These are phyloP conservation scores for Chrysochromulina tobinii DNA, from an alignment of 78 protist species.

Conservation along the genomic window DNA sequence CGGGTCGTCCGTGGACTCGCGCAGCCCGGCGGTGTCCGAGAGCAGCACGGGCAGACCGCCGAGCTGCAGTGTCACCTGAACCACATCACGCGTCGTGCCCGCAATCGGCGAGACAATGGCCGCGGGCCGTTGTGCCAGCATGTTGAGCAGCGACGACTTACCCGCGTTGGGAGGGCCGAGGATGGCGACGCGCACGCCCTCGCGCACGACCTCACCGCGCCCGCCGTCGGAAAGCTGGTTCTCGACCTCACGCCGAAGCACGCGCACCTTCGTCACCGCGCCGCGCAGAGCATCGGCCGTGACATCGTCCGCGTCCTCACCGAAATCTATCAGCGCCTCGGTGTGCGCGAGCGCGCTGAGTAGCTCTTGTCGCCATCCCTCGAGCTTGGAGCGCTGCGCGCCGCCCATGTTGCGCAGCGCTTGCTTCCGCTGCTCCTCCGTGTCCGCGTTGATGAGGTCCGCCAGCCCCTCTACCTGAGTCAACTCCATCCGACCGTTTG, in stretches of 20 bases:
- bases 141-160: conserved; percentile 79
- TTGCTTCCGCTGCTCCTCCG: conserved; percentile 73
- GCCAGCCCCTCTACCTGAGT: conserved; percentile 82
- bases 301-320: conserved; percentile 80
- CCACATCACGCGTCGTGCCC: conserved; percentile 92
- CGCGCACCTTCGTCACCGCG: not conserved
- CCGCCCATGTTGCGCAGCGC: conserved; percentile 70
- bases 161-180: conserved; percentile 72
- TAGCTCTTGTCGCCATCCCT: conserved; percentile 17
- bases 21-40: conserved; percentile 87
- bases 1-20: conserved; percentile 47
- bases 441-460: conserved; percentile 83
- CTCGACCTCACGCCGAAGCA: conserved; percentile 10
- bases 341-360: conserved; percentile 67
- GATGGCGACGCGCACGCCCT: conserved; percentile 59
- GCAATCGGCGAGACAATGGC: conserved; percentile 85
- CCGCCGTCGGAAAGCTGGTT: conserved; percentile 63
- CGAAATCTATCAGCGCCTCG: conserved; percentile 91
- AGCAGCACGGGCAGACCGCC: conserved; percentile 83
- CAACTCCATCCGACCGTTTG: conserved; percentile 83
- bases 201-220: conserved; percentile 68
- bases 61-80: conserved; percentile 75
- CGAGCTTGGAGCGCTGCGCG: not conserved
- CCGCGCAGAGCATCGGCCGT: conserved; percentile 4
- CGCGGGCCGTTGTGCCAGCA: conserved; percentile 73